Evolutionary conservation across 441 rosid species (phyloP).

Genomic region (Populus hybrid): DNA sequence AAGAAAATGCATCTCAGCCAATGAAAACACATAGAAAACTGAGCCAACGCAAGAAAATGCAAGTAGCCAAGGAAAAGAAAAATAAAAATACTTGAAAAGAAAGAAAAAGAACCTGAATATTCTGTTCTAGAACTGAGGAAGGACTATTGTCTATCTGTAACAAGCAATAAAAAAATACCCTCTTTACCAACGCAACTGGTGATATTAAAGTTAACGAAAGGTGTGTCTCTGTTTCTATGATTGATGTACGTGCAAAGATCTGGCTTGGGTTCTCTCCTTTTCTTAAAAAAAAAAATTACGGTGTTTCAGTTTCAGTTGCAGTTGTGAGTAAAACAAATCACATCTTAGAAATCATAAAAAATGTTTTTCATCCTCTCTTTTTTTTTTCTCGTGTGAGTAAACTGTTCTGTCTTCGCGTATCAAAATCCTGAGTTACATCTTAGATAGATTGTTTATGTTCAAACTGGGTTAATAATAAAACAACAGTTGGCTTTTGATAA

Average conservation of each 20-base stretch:
- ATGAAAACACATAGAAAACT: constrained; percentile 1
- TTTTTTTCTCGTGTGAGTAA: too few relatives aligned
- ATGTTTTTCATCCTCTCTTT: too few relatives aligned
- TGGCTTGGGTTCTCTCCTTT: neutral
- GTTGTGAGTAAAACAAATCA: too few relatives aligned
- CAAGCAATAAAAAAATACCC: neutral
- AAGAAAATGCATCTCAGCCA: neutral
- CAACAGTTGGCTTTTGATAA: too few relatives aligned
- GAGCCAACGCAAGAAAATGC: neutral
- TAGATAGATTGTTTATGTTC: too few relatives aligned
- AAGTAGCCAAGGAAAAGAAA: neutral
- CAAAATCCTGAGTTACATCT: too few relatives aligned
- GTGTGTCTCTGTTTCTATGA: neutral
- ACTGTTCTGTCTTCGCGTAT: too few relatives aligned
- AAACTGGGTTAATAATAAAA: too few relatives aligned
- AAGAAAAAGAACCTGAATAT: constrained; percentile 14
- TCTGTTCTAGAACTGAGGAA: constrained; percentile 11
- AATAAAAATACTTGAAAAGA: neutral
- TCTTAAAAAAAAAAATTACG: too few relatives aligned
- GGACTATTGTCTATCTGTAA: neutral
- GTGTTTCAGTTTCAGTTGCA: too few relatives aligned
- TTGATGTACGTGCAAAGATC: neutral
- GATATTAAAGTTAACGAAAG: constrained; percentile 13
- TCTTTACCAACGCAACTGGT: neutral
- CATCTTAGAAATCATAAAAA: too few relatives aligned